Evolutionary conservation across 1,284 basidiomycete genomes (phyloP).

Genomic region (Malassezia restricta): DNA sequence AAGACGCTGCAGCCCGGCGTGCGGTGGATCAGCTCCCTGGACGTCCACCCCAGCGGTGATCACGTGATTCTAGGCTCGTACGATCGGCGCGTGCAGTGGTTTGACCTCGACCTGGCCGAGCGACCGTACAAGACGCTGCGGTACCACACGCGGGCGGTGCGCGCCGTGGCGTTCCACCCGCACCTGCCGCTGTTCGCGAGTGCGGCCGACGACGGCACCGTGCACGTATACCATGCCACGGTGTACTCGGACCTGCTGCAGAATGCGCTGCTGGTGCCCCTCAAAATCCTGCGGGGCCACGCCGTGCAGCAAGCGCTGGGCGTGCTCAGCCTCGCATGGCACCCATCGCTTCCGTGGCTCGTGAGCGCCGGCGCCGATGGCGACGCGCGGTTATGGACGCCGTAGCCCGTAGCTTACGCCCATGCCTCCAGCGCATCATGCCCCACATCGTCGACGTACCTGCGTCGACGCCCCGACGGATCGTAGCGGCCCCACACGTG

Average conservation of each 20-base stretch:
- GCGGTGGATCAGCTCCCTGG: conserved; percentile 91
- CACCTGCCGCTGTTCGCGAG: conserved; percentile 83
- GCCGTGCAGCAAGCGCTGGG: conserved; percentile 71
- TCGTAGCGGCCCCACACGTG: conserved; percentile 41
- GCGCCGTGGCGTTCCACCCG: conserved; percentile 72
- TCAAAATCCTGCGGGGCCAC: conserved; percentile 90
- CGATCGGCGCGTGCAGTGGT: conserved; percentile 95
- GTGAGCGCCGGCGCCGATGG: conserved; percentile 88
- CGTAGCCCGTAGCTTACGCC: conserved; percentile 16
- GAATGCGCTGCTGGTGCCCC: conserved; percentile 87
- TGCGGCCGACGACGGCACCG: conserved; percentile 87
- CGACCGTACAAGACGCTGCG: conserved; percentile 93
- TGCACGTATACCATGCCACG: conserved; percentile 91
- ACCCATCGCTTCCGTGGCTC: conserved; percentile 79
- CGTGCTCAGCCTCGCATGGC: conserved; percentile 81
- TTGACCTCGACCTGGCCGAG: conserved; percentile 86
- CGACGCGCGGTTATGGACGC: conserved; percentile 65
- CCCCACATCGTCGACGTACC: conserved; percentile 8
- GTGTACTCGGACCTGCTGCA: conserved; percentile 75
- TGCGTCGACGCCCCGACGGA: conserved; percentile 3
- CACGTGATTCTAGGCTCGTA: conserved; percentile 94
- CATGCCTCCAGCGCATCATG: conserved; percentile 4
- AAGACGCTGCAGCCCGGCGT: conserved; percentile 87
- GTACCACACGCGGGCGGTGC: conserved; percentile 87
- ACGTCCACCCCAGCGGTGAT: conserved; percentile 72